Percentiles rank a stretch among this genome's conserved stretches.
These are phyloP conservation scores for Xylaria sp. DNA, from an alignment of 2,329 filamentous ascomycete species.

Conservation along the genomic window DNA sequence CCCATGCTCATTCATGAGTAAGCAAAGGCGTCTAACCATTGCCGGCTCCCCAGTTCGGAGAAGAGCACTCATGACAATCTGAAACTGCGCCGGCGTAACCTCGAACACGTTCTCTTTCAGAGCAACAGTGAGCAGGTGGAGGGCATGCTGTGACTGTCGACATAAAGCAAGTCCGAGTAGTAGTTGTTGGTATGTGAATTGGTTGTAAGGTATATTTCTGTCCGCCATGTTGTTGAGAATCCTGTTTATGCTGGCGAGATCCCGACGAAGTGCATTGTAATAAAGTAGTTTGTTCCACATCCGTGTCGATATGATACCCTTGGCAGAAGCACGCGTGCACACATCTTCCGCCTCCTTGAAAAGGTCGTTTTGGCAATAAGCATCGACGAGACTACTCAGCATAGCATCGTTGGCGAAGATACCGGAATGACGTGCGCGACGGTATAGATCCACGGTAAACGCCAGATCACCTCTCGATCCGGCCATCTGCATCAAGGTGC, in stretches of 20 bases:
- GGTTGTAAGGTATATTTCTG: slow-evolving; percentile 59
- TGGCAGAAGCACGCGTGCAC: slow-evolving; percentile 65
- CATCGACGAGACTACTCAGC: slow-evolving; percentile 73
- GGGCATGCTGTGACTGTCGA: slow-evolving; percentile 62
- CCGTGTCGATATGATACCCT: slow-evolving; percentile 63
- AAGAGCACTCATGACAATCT: slow-evolving; percentile 64
- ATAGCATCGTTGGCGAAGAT: slow-evolving; percentile 67
- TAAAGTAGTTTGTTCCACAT: slow-evolving; percentile 84
- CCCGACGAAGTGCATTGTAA: slow-evolving; percentile 72
- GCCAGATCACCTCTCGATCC: slow-evolving; percentile 78
- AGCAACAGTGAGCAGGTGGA: slow-evolving; percentile 59
- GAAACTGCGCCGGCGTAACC: slow-evolving; percentile 61
- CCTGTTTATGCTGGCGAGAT: slow-evolving; percentile 61
- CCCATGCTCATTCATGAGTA: slow-evolving; percentile 57
- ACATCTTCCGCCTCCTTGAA: slow-evolving; percentile 67
- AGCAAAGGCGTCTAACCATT: slow-evolving; percentile 56
- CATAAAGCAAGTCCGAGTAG: slow-evolving; percentile 61
- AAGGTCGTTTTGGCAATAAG: slow-evolving; percentile 69
- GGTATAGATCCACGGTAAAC: slow-evolving; percentile 72
- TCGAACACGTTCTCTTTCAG: slow-evolving; percentile 58
- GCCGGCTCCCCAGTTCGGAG: slow-evolving; percentile 57
- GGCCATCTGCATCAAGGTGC: slow-evolving; percentile 78
- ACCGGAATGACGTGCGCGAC: slow-evolving; percentile 65
- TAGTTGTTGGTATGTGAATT: slow-evolving; percentile 62
- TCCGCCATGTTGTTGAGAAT: slow-evolving; percentile 62